Base-by-base conservation (phyloP, 78 protist species). In the Monosiga brevicollis region DNA sequence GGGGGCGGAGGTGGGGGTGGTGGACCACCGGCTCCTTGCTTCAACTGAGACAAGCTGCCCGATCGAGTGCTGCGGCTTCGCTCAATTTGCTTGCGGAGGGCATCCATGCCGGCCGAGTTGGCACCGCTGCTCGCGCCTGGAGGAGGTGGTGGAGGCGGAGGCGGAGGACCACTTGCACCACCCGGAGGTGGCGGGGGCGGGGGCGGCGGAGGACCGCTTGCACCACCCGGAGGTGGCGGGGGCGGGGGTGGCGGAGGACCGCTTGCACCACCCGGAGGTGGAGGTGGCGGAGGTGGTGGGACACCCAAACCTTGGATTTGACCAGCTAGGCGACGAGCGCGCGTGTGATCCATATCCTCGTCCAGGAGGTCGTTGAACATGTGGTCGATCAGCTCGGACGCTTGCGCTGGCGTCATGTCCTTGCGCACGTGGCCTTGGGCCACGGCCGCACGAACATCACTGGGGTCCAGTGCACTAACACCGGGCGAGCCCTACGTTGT, bases 1-100 rank as follows among this genome's bases (percentile, higher is more conserved):
- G 74, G 74, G 29, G 74, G 74, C 74, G 74, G 74, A 3, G 74
- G 74, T 9, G 74, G 36, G 77, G 77, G n/a, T n/a, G n/a, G n/a
- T n/a, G n/a, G n/a, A n/a, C n/a, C n/a, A n/a, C n/a, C n/a, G n/a
- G n/a, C n/a, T n/a, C n/a, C n/a, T n/a, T n/a, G n/a, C n/a, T n/a
- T n/a, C n/a, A n/a, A n/a, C n/a, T n/a, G n/a, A n/a, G n/a, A n/a
- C n/a, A n/a, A n/a, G n/a, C n/a, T n/a, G n/a, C n/a, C n/a, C n/a
- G n/a, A n/a, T n/a, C n/a, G n/a, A n/a, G n/a, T n/a, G n/a, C n/a
- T n/a, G n/a, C n/a, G n/a, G n/a, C n/a, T n/a, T n/a, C n/a, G n/a
- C n/a, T 6, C 62, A 49, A 49, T 49, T 15, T 49, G 62, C 62
- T 49, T 6, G 29, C 15, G 6, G 62, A 49, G 62, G 29, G 62